Evolutionary conservation across 2,329 filamentous ascomycete species (phyloP).

Genomic region (Ophiocordyceps camponoti-floridani): DNA sequence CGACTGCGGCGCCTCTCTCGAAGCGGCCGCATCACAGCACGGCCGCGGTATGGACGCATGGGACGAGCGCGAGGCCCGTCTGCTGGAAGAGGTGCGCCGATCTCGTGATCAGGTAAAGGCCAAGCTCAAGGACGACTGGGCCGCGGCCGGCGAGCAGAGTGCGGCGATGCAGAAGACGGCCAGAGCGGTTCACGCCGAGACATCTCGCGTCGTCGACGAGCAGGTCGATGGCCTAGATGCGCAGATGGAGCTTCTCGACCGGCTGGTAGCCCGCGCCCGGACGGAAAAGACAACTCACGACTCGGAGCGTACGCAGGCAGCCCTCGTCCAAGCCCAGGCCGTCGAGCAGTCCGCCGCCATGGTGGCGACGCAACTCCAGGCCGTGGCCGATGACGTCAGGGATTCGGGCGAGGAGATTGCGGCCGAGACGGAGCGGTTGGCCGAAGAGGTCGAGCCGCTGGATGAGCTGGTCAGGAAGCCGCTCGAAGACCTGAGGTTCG

Average conservation of each 20-base stretch:
- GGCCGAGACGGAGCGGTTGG: slow-evolving; percentile 33
- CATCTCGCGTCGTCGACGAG: slow-evolving; percentile 72
- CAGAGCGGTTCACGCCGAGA: slow-evolving; percentile 77
- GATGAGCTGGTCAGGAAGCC: slow-evolving; percentile 44
- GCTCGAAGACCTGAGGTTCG: slow-evolving; percentile 50
- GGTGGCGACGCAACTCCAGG: slow-evolving; percentile 52
- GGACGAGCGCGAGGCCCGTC: slow-evolving; percentile 47
- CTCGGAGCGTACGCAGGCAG: slow-evolving; percentile 44
- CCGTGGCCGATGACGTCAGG: slow-evolving; percentile 49
- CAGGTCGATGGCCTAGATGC: slow-evolving; percentile 73
- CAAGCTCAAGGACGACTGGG: slow-evolving; percentile 76
- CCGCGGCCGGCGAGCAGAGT: slow-evolving; percentile 60
- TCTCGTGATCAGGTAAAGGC: slow-evolving; percentile 64
- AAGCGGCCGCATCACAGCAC: slow-evolving; percentile 48
- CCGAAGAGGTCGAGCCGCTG: slow-evolving; percentile 43
- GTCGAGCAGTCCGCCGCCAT: slow-evolving; percentile 58
- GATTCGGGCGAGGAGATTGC: slow-evolving; percentile 52
- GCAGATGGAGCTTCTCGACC: slow-evolving; percentile 82
- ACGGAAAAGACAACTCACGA: slow-evolving; percentile 68
- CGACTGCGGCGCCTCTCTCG: slow-evolving; percentile 45
- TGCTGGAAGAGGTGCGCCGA: slow-evolving; percentile 52
- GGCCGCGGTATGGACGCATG: slow-evolving; percentile 56
- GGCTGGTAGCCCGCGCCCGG: slow-evolving; percentile 70
- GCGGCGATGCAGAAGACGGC: slow-evolving; percentile 70
- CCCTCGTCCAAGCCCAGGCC: slow-evolving; percentile 46